Base-by-base conservation (phyloP, 192 early-diverging fungal genomes). In the Podila clonocystis region DNA sequence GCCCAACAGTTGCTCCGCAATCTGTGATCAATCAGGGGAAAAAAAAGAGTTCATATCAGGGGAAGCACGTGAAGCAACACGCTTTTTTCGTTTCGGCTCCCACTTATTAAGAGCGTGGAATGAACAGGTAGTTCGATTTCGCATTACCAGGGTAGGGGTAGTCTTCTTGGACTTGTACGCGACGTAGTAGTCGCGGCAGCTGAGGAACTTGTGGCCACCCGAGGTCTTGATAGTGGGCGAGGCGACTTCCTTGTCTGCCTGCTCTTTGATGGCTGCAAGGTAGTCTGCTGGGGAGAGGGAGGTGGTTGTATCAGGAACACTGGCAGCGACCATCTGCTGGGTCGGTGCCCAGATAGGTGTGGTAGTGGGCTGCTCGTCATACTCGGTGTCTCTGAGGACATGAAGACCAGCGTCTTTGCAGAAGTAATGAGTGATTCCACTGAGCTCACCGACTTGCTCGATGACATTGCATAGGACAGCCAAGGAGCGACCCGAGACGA, bases 121-220 rank as follows among this genome's bases (percentile, higher is more conserved):
- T 28, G 50, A 12, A 45, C 52, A n/a, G 22, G 26, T 29, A n/a
- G 55, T 7, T 41, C 5, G 20, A 31, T 12, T 45, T 45, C 5
- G 13, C n/a, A n/a, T 13, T 57, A 15, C 29, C 17, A 33, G 8
- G 26, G 28, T 22, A 41, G 87, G 87, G 1, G 83, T 83, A 3
- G 65, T 72, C 52, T 65, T 73, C 12, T 67, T 60, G 12, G 52
- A 62, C 30, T 59, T 71, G 38, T 88, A 88, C 0, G 74, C 76
- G n/a, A 82, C 57, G 59, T 86, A 82, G 82, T 84, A 88, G 33
- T 88, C 85, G 33, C 82, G 83, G 22, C 82, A 86, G 13, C 73
- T 73, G 3, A 74, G 62, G 59, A 83, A 85, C 0, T 63, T 50
- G 66, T 59, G 11, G 26, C 36, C 36, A 38, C 38, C 2, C 62